Conservation (phyloP, 306 rosid species). For the Cucurbita moschata region DNA sequence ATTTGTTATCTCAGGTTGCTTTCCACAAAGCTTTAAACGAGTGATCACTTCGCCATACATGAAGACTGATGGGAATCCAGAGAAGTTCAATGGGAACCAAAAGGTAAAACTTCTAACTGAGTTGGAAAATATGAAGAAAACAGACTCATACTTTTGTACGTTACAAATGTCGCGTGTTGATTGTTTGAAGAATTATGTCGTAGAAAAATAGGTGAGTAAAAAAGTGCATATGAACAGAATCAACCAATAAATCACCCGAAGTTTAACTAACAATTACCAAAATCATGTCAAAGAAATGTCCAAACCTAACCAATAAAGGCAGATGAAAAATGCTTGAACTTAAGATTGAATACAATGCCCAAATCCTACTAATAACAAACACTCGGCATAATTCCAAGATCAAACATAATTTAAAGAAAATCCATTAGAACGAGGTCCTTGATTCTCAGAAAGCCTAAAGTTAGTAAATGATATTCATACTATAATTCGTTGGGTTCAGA, state of each 20-base stretch:
- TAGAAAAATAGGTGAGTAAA: neutral
- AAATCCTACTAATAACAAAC: neutral
- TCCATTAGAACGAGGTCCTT: too few relatives aligned
- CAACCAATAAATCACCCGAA: neutral
- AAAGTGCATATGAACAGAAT: neutral
- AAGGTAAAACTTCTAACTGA: neutral
- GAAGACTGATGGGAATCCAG: neutral
- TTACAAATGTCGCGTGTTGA: too few relatives aligned
- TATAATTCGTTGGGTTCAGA: too few relatives aligned
- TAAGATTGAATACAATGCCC: neutral
- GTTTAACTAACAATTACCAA: neutral
- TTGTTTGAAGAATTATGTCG: too few relatives aligned
- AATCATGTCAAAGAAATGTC: neutral
- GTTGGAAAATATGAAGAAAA: neutral
- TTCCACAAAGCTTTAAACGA: slow-evolving; percentile 72
- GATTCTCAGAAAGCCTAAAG: neutral
- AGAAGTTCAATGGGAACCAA: neutral
- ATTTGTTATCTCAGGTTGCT: slow-evolving; percentile 54
- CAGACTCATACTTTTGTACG: neutral
- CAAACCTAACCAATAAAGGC: neutral
- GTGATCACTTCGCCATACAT: slow-evolving; percentile 5
- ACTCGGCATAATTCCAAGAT: neutral
- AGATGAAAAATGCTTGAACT: neutral
- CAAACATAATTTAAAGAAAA: neutral
- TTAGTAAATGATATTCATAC: too few relatives aligned